A percentile compares a stretch with the other conserved stretches of the same genome.
phyloP scores from a whole-genome alignment of 768 basidiomycete genomes.

The Pleurotus djamor region DNA sequence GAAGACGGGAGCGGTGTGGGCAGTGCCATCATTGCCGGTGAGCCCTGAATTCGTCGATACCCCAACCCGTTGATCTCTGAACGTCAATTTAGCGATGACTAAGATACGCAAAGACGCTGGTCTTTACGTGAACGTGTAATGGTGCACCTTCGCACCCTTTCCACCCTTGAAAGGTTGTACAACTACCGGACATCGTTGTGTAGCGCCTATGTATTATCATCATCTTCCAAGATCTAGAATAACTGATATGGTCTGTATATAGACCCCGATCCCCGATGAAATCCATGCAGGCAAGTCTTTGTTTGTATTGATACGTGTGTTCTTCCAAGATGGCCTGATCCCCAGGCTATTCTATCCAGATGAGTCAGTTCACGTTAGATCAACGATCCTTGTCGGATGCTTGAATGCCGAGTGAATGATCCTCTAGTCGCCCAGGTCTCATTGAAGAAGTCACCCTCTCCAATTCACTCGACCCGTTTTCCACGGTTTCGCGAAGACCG shows the following conservation, averaged over 20 bases:
- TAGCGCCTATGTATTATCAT: slow-evolving; percentile 3
- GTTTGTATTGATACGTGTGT: no score
- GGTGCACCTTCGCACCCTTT: neutral
- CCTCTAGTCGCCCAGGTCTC: no score
- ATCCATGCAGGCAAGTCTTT: neutral
- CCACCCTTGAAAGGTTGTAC: neutral
- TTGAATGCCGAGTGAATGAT: no score
- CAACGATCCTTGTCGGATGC: no score
- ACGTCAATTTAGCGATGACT: slow-evolving; percentile 71
- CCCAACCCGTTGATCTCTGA: neutral
- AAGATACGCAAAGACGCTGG: slow-evolving; percentile 74
- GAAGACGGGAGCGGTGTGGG: slow-evolving; percentile 95
- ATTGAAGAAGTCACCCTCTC: no score
- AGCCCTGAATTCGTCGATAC: slow-evolving; percentile 3
- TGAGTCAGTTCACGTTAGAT: no score
- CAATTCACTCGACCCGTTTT: no score
- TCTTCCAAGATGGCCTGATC: no score
- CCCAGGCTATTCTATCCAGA: no score
- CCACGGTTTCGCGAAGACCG: no score
- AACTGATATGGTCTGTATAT: neutral
- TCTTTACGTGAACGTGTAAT: slow-evolving; percentile 48
- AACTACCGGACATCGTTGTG: neutral
- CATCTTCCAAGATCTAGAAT: neutral
- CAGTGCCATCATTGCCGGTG: slow-evolving; percentile 88
- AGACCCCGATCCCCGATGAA: neutral